Evolutionary conservation across 768 basidiomycete genomes (phyloP).

Genomic region (Rickenella mellea): DNA sequence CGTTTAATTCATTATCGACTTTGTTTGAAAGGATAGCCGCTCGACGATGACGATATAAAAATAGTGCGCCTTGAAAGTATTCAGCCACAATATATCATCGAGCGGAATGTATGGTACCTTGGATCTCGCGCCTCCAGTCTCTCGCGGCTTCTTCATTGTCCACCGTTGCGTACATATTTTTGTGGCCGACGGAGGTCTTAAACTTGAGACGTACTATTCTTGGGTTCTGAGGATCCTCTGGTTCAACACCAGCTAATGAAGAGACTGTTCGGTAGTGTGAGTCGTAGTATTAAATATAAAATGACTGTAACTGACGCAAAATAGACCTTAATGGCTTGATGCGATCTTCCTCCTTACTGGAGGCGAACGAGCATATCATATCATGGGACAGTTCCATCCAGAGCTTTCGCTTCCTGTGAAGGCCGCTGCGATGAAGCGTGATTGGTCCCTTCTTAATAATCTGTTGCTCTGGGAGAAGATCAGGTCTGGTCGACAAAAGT

Average conservation of each 20-base stretch:
- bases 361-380: constrained; percentile 48
- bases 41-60: constrained; percentile 34
- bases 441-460: constrained; percentile 43
- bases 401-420: constrained; percentile 36
- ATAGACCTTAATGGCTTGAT: constrained; percentile 45
- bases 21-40: constrained; percentile 21
- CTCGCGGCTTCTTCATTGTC: constrained; percentile 47
- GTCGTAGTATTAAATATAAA: not conserved
- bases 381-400: constrained; percentile 58
- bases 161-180: constrained; percentile 31
- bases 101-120: constrained; percentile 19
- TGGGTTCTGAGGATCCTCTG: constrained; percentile 35
- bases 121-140: constrained; percentile 41
- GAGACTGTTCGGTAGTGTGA: constrained; percentile 29
- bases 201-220: constrained; percentile 30
- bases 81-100: not conserved
- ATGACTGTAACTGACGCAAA: constrained; percentile 29
- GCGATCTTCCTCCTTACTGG: constrained; percentile 42
- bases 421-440: constrained; percentile 34
- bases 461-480: constrained; percentile 18
- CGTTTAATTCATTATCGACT: constrained; percentile 20
- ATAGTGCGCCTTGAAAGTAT: constrained; percentile 29
- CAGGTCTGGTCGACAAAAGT: constrained; percentile 35
- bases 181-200: constrained; percentile 16
- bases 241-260: constrained; percentile 33